These are phyloP conservation scores for Phalaenopsis aphrodite DNA, from an alignment of 106 monocot species.

Conservation along the genomic window DNA sequence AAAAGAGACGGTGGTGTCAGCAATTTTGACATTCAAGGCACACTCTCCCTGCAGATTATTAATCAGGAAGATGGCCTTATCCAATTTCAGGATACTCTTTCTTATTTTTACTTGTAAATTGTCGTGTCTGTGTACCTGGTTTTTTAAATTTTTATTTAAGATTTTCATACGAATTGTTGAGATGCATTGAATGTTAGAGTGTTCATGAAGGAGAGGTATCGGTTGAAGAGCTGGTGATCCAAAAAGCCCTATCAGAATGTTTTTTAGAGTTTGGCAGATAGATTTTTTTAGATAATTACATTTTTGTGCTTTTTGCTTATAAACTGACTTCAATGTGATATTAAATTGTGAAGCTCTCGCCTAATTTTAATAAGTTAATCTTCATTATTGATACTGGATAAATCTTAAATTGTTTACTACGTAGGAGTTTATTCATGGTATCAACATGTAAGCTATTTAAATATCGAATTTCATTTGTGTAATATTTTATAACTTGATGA, in stretches of 20 bases:
- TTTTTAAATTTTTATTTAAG: not conserved
- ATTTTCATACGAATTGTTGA: not conserved
- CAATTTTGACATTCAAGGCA: slow-evolving; percentile 94
- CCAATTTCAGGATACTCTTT: slow-evolving; percentile 66
- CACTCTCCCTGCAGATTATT: slow-evolving; percentile 86
- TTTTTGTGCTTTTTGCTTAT: not conserved
- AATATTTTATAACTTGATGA: not conserved
- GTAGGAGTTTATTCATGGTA: no score
- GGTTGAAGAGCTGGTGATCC: not conserved
- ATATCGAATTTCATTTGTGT: no score
- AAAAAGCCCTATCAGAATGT: not conserved
- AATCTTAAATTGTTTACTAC: no score
- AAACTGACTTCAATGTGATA: no score
- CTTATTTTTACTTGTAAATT: not conserved
- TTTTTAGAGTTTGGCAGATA: not conserved
- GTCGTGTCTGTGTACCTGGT: not conserved
- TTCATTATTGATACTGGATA: no score
- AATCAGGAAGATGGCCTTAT: slow-evolving; percentile 94
- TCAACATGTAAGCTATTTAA: no score
- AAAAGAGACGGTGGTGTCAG: slow-evolving; percentile 86
- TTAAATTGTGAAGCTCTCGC: no score
- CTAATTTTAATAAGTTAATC: no score
- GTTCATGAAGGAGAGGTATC: not conserved
- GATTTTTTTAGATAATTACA: not conserved
- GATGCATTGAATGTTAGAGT: not conserved